Base-by-base conservation (phyloP, 345 rosid species). In the Linum tenue region DNA sequence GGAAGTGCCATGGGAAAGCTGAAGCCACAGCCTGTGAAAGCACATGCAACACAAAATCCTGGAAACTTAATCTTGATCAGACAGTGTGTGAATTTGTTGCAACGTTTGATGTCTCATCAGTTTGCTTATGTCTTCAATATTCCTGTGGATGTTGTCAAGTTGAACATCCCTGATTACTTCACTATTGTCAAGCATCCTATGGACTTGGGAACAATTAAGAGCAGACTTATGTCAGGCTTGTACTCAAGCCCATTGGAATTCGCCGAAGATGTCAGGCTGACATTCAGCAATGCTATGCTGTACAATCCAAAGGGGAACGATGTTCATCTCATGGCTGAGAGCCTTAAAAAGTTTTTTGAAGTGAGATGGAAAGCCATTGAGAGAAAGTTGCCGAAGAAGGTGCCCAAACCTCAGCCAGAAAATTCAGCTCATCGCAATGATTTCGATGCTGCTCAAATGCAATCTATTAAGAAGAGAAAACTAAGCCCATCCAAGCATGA, bases 21-120 rank as follows among this genome's bases (percentile, higher is more conserved):
- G 6, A 83, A 75, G 78, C 76, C 80, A 69, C 79, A 78, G 68
- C 73, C 90, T 58, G 72, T 76, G 2, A 86, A 77, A 65, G 82
- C 73, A 64, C 43, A 73, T 67, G 59, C 81, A 50, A 70, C 76
- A 7, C 73, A 71, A 1, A 79, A 64, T 67, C 67, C 84, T 35
- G 48, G 83, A 51, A 83, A 81, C 77, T 39, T 78, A 43, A 65
- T 69, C 66, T 41, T 65, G 64, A 65, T 74, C 73, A 74, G 69
- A 66, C 70, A 74, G 50, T 74, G 77, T 38, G 77, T 55, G 16
- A 22, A 55, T 8, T 31, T 74, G 73, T 42, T 74, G 70, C 60
- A 31, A 38, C 56, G 60, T 12, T 14, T 62, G 42, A 62, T 62
- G 64, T n/a, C 40, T 38, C 64, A 62, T 62, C 31, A 62, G n/a